phyloP scores from a whole-genome alignment of 345 rosid species.

The Adansonia digitata region DNA sequence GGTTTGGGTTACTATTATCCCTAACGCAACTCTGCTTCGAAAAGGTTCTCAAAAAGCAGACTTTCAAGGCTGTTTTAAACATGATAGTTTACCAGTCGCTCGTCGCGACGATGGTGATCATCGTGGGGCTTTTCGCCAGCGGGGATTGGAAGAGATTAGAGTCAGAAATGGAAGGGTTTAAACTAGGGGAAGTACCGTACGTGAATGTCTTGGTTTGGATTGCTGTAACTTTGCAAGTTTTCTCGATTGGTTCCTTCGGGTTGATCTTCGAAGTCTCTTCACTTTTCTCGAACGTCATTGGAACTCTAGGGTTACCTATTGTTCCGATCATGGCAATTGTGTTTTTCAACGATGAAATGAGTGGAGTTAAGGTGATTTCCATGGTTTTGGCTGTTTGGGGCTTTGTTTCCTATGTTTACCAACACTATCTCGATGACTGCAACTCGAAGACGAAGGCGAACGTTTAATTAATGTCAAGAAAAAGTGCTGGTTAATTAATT shows the following conservation, averaged over 20 bases:
- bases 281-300: slow-evolving; percentile 12
- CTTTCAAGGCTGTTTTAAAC: neutral
- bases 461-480: neutral
- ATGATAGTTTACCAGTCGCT: neutral
- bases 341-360: slow-evolving; percentile 16
- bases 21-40: neutral
- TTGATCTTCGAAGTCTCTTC: slow-evolving; percentile 24
- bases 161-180: neutral
- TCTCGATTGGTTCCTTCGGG: slow-evolving; percentile 6
- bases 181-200: slow-evolving; percentile 16
- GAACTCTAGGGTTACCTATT: slow-evolving; percentile 10
- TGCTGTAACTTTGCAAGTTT: slow-evolving; percentile 12
- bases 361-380: slow-evolving; percentile 8
- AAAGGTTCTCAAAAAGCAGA: neutral
- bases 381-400: slow-evolving; percentile 24
- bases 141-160: neutral
- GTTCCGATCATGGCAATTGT: slow-evolving; percentile 17
- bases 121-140: slow-evolving; percentile 3
- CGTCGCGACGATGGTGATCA: neutral
- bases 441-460: neutral
- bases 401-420: slow-evolving; percentile 19
- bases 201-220: slow-evolving; percentile 3
- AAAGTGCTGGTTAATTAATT: too few species aligned
- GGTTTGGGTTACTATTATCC: slow-evolving; percentile 15
- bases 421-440: slow-evolving; percentile 12